Conservation (phyloP, 2,329 filamentous ascomycete species). For the Colletotrichum theobromicola region DNA sequence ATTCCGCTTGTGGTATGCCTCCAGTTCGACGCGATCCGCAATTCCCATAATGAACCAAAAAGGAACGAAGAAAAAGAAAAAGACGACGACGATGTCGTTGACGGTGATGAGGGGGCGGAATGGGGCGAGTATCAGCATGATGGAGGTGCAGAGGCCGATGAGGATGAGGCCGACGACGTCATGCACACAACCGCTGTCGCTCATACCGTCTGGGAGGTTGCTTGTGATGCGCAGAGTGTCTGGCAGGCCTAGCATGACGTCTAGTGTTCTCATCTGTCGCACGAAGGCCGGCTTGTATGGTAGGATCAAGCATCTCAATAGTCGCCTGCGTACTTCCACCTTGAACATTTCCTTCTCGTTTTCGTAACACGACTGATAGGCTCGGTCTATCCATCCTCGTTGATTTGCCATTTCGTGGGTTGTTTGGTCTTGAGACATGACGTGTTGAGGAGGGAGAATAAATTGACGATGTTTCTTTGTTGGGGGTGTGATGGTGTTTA, state of each 20-base stretch:
- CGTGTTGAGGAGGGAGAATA: background rate
- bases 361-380: background rate
- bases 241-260: background rate
- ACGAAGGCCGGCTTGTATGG: background rate
- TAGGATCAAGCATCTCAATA: background rate
- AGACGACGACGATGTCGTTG: background rate
- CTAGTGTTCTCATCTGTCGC: background rate
- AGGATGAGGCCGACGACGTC: background rate
- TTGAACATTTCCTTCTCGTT: background rate
- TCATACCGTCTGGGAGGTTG: background rate
- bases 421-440: background rate
- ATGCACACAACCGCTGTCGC: background rate
- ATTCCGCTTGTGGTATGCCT: background rate
- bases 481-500: too few species aligned
- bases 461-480: background rate
- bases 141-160: background rate
- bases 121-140: background rate
- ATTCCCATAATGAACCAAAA: background rate
- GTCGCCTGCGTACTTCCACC: background rate
- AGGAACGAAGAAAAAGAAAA: background rate
- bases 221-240: background rate
- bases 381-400: background rate
- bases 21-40: background rate
- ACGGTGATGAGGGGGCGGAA: background rate
- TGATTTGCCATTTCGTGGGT: background rate